Percentiles rank a stretch among this genome's conserved stretches.
These are phyloP conservation scores for Kandelia obovata DNA, from an alignment of 345 rosid species.

Conservation along the genomic window DNA sequence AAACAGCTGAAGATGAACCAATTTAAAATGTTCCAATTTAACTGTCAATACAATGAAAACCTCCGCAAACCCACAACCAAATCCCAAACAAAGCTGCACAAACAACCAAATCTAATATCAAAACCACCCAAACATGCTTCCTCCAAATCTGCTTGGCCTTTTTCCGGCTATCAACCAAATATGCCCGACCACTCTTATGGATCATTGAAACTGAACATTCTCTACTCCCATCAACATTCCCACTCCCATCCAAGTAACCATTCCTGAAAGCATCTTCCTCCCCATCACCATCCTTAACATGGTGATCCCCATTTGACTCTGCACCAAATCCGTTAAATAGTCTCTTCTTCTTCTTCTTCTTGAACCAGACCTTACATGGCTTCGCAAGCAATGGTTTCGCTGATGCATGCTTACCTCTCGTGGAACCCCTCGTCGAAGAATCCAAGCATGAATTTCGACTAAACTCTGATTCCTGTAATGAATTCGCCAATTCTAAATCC, in stretches of 20 bases:
- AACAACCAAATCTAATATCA: slow-evolving; percentile 67
- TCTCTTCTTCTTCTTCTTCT: slow-evolving; percentile 54
- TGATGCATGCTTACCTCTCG: slow-evolving; percentile 37
- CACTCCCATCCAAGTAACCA: slow-evolving; percentile 38
- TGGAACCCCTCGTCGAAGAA: slow-evolving; percentile 11
- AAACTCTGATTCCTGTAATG: slow-evolving; percentile 27
- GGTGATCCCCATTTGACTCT: slow-evolving; percentile 31
- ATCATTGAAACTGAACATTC: slow-evolving; percentile 35
- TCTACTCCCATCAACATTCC: slow-evolving; percentile 34
- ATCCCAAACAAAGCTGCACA: slow-evolving; percentile 71
- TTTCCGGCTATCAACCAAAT: slow-evolving; percentile 40
- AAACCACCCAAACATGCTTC: slow-evolving; percentile 89
- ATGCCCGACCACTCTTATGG: slow-evolving; percentile 43
- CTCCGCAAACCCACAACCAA: slow-evolving; percentile 92
- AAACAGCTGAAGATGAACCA: background rate
- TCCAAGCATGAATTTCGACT: slow-evolving; percentile 42
- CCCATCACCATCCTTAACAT: slow-evolving; percentile 17
- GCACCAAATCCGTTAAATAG: slow-evolving; percentile 4
- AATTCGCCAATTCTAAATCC: slow-evolving; percentile 42
- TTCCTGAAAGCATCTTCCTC: slow-evolving; percentile 36
- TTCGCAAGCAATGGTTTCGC: slow-evolving; percentile 52
- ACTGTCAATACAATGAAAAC: slow-evolving; percentile 75
- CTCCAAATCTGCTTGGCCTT: slow-evolving; percentile 87
- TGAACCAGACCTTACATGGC: slow-evolving; percentile 52
- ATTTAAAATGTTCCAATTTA: slow-evolving; percentile 26